Evolutionary conservation across 768 basidiomycete species (phyloP).

Genomic region (Tricholoma furcatifolium): DNA sequence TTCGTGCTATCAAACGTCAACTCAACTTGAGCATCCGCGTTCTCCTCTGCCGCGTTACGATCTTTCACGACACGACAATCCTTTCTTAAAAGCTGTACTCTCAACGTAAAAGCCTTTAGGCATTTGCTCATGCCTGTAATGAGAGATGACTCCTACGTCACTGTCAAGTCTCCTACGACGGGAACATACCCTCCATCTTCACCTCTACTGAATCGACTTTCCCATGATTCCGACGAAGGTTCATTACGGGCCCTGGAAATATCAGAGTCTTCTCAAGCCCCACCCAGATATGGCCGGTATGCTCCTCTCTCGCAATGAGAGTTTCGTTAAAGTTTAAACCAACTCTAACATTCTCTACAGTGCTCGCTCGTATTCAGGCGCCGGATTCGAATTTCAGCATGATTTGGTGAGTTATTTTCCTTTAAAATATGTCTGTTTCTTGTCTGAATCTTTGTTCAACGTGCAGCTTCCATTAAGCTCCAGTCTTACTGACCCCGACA

Average conservation of each 20-base stretch:
- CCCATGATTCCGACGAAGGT: constrained; percentile 60
- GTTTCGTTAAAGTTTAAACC: neutral
- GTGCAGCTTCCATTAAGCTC: constrained; percentile 64
- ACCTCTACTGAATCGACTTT: constrained; percentile 35
- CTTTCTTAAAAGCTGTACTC: neutral
- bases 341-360: constrained; percentile 21
- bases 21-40: neutral
- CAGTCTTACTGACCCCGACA: constrained; percentile 72
- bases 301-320: constrained; percentile 3
- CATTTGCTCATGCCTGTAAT: constrained; percentile 36
- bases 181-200: constrained; percentile 36
- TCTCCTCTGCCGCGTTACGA: neutral
- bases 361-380: constrained; percentile 63
- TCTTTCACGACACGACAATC: neutral
- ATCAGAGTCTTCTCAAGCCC: constrained; percentile 46
- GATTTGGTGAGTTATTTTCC: constrained; percentile 43
- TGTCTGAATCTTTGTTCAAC: neutral
- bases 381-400: constrained; percentile 77
- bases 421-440: neutral
- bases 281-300: constrained; percentile 36
- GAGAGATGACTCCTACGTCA: constrained; percentile 39
- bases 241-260: constrained; percentile 81
- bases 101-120: neutral
- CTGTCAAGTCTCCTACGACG: constrained; percentile 41
- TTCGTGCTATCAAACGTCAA: neutral